These are phyloP conservation scores for Ogataea pignaliae DNA, from an alignment of 805 yeast species.

Conservation along the genomic window DNA sequence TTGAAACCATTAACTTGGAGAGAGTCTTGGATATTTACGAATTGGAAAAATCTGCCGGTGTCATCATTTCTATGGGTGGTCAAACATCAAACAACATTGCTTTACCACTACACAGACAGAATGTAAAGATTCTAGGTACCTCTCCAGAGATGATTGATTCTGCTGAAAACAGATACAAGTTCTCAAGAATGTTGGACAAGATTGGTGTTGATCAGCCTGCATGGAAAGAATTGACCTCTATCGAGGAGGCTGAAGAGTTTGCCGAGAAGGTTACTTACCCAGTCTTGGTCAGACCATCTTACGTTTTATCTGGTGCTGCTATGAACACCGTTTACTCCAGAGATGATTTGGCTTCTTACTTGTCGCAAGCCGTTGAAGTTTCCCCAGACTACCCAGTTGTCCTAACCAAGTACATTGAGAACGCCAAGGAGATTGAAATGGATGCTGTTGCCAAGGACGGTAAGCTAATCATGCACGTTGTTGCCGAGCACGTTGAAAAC, in stretches of 20 bases:
- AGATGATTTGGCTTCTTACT: conserved; percentile 81
- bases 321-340: conserved; percentile 94
- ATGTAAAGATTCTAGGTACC: conserved; percentile 93
- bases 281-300: conserved; percentile 95
- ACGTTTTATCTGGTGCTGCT: conserved; percentile 97
- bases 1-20: conserved; percentile 92
- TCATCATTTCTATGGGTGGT: conserved; percentile 97
- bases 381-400: conserved; percentile 98
- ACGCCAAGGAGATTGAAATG: conserved; percentile 97
- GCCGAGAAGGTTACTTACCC: conserved; percentile 92
- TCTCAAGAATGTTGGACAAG: conserved; percentile 93
- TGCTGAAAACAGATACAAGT: conserved; percentile 97
- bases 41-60: conserved; percentile 85
- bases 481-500: conserved; percentile 96
- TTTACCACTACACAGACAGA: conserved; percentile 84
- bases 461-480: conserved; percentile 92
- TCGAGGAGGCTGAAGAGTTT: conserved; percentile 87
- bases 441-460: conserved; percentile 98
- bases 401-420: conserved; percentile 92
- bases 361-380: conserved; percentile 93
- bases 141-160: conserved; percentile 98
- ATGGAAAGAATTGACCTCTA: conserved; percentile 94
- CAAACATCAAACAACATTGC: conserved; percentile 98
- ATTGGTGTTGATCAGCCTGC: conserved; percentile 99
- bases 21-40: conserved; percentile 94